Percentiles rank a stretch among this genome's conserved stretches.
Conservation (phyloP, 164 flowering plant species). For the Saururus chinensis region DNA sequence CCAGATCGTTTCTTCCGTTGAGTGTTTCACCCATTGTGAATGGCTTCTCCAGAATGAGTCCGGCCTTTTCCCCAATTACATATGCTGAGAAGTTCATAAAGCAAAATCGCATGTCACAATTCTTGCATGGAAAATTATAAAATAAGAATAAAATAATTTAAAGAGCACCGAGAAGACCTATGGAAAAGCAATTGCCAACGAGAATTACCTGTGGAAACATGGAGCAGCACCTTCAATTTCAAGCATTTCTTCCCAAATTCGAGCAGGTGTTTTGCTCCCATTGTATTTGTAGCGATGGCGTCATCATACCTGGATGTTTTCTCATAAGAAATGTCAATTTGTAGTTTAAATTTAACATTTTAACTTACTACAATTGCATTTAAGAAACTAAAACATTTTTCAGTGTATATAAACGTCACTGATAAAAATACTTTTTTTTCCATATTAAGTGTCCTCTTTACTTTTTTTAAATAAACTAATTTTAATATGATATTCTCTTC, state of each 20-base stretch:
- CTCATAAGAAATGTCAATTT: neutral
- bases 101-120: neutral
- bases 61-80: constrained; percentile 1
- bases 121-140: no score
- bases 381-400: no score
- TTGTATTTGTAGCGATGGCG: constrained; percentile 37
- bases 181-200: neutral
- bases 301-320: constrained; percentile 39
- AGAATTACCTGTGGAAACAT: constrained; percentile 4
- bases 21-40: constrained; percentile 2
- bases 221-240: constrained; percentile 1
- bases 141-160: neutral
- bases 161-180: no score
- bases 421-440: no score
- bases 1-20: neutral
- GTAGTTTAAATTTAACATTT: neutral
- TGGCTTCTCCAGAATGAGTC: neutral
- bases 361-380: no score
- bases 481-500: no score
- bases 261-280: constrained; percentile 38
- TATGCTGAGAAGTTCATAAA: neutral
- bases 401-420: no score
- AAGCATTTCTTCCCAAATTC: constrained; percentile 1
- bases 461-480: no score
- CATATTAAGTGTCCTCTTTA: no score